Evolutionary conservation across 2,329 filamentous ascomycete genomes (phyloP), one percentile per base, ranked within the genome.

Genomic region (Pseudocercospora vitis): DNA sequence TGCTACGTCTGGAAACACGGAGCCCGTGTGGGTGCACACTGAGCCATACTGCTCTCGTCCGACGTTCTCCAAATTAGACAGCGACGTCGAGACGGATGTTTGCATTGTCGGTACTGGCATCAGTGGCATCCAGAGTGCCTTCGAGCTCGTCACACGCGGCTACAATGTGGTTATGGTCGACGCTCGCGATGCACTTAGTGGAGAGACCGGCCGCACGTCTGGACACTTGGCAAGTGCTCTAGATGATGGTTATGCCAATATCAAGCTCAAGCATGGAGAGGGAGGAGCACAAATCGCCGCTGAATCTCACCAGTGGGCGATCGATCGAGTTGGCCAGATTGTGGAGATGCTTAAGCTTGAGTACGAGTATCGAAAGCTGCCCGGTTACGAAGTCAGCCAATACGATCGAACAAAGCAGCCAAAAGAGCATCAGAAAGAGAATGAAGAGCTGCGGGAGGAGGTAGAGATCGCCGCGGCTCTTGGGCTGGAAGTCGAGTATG

Each of bases 171-270:
- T 76, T 2, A 68, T 83, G 59, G 68, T 83, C 8, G 80, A 83
- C 57, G 78, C 79, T 6, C 75, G 80, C 4, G 74, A 81, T n/a
- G 71, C 79, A 2, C 66, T 82, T 0, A 76, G 78, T 2, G 80
- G 80, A 2, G 81, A 83, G 63, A 76, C 74, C 0, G 78, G 78
- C 0, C 69, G 80, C 3, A 83, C 79, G 0, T 78, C 73, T 35
- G 80, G 80, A 0, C 80, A 83, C 60, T 65, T 83, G 24, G 74
- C 78, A 2, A 82, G 74, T 53, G 77, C 77, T 3, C 67, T 83
- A 2, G 81, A 83, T 24, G 79, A 81, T 48, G 74, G 76, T 2
- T 83, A 81, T 54, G 60, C 70, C 0, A 70, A 74, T 19, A 80
- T 83, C 48, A 71, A 71, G 6, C 75, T 75, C 66, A 80, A 80